phyloP scores from a whole-genome alignment of 2,329 filamentous ascomycete species.

The Colletotrichum nymphaeae region DNA sequence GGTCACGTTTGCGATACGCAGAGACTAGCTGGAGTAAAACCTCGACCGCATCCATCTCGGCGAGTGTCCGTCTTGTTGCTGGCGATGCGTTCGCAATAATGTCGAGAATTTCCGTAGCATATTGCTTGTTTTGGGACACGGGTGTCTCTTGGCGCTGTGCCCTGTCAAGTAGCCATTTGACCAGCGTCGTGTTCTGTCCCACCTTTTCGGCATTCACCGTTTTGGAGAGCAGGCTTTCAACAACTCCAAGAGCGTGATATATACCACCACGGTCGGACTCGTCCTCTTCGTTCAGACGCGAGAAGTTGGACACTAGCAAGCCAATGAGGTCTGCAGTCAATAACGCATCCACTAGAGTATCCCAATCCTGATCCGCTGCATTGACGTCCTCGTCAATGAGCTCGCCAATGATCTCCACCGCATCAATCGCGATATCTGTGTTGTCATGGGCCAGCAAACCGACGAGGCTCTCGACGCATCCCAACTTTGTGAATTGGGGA shows the following conservation, averaged over 20 bases:
- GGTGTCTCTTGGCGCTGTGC: slow-evolving; percentile 75
- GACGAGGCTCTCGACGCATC: slow-evolving; percentile 79
- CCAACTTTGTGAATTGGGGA: slow-evolving; percentile 80
- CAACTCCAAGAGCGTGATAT: slow-evolving; percentile 83
- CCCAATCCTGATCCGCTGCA: slow-evolving; percentile 85
- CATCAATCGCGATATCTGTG: slow-evolving; percentile 93
- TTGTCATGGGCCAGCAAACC: slow-evolving; percentile 93
- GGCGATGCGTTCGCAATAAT: slow-evolving; percentile 84
- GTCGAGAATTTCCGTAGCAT: slow-evolving; percentile 90
- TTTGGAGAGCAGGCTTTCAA: slow-evolving; percentile 88
- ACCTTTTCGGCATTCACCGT: slow-evolving; percentile 76
- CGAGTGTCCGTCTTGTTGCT: slow-evolving; percentile 72
- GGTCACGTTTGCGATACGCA: slow-evolving; percentile 86
- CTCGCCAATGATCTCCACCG: slow-evolving; percentile 89
- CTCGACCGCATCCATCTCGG: slow-evolving; percentile 79
- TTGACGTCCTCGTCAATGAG: slow-evolving; percentile 93
- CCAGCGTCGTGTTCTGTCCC: slow-evolving; percentile 73
- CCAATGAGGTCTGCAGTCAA: slow-evolving; percentile 78
- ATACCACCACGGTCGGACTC: slow-evolving; percentile 83
- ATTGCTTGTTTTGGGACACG: slow-evolving; percentile 93
- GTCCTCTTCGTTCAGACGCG: slow-evolving; percentile 79
- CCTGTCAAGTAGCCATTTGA: slow-evolving; percentile 82
- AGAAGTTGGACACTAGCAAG: slow-evolving; percentile 81
- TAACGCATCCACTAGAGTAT: slow-evolving; percentile 75
- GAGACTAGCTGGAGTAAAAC: slow-evolving; percentile 84